phyloP scores from a whole-genome alignment of 108 stramenopile genomes.

The Nitzschia sp. region DNA sequence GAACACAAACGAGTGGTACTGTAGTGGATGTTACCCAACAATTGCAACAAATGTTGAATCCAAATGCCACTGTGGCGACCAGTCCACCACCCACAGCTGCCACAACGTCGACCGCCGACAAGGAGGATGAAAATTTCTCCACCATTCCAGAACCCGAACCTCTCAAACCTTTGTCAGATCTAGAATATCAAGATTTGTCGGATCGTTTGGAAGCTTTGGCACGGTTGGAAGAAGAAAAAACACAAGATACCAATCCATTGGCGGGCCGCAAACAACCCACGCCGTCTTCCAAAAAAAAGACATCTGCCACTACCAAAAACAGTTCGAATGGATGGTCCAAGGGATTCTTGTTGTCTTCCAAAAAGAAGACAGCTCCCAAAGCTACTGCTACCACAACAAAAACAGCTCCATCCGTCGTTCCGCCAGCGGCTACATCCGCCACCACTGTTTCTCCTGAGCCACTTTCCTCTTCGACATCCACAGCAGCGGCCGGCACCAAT shows the following conservation, averaged over 20 bases:
- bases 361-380: conserved; percentile 9
- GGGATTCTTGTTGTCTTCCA: conserved; percentile 32
- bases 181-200: conserved; percentile 22
- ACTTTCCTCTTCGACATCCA: background rate
- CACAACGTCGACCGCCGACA: conserved; percentile 5
- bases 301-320: conserved; percentile 6
- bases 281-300: background rate
- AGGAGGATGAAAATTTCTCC: background rate
- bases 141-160: conserved; percentile 3
- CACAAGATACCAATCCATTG: conserved; percentile 9
- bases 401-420: background rate
- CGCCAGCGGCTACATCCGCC: background rate
- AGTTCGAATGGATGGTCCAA: conserved; percentile 31
- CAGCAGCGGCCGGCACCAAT: conserved; percentile 7
- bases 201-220: conserved; percentile 37
- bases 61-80: background rate
- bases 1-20: conserved; percentile 36
- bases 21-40: conserved; percentile 44
- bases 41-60: conserved; percentile 30
- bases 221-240: conserved; percentile 30
- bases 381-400: conserved; percentile 6
- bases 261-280: background rate
- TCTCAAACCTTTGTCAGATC: conserved; percentile 21
- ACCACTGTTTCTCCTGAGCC: background rate
- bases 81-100: background rate